phyloP scores from a whole-genome alignment of 192 early-diverging fungal genomes.

The Backusella liffmaniae region DNA sequence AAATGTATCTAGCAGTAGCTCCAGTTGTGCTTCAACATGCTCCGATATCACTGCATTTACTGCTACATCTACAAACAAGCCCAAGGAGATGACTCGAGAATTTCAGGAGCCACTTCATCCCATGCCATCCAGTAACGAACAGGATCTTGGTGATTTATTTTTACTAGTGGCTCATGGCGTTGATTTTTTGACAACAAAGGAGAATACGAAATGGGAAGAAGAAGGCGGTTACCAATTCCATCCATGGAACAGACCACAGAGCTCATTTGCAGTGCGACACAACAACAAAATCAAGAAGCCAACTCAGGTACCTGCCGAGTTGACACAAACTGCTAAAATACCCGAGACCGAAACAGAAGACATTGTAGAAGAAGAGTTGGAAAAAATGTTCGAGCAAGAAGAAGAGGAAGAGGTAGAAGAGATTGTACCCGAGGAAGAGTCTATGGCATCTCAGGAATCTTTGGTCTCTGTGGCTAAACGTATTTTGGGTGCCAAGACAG shows the following conservation, averaged over 20 bases:
- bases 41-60: background rate
- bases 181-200: slow-evolving; percentile 22
- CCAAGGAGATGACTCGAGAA: background rate
- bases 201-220: slow-evolving; percentile 35
- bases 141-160: slow-evolving; percentile 23
- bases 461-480: slow-evolving; percentile 11
- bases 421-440: background rate
- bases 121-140: slow-evolving; percentile 1
- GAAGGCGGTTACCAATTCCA: slow-evolving; percentile 32
- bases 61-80: background rate
- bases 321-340: background rate
- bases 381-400: background rate
- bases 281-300: background rate
- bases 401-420: background rate
- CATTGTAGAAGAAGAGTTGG: background rate
- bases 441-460: background rate
- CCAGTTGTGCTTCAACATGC: background rate
- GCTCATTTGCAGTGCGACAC: slow-evolving; percentile 21
- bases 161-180: slow-evolving; percentile 31
- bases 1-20: background rate
- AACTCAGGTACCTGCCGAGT: background rate
- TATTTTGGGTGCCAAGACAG: slow-evolving; percentile 5
- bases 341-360: background rate
- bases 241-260: slow-evolving; percentile 26
- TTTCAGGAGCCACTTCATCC: slow-evolving; percentile 8